Base-by-base conservation (phyloP, 2,329 filamentous ascomycete species). In the Colletotrichum limetticola region DNA sequence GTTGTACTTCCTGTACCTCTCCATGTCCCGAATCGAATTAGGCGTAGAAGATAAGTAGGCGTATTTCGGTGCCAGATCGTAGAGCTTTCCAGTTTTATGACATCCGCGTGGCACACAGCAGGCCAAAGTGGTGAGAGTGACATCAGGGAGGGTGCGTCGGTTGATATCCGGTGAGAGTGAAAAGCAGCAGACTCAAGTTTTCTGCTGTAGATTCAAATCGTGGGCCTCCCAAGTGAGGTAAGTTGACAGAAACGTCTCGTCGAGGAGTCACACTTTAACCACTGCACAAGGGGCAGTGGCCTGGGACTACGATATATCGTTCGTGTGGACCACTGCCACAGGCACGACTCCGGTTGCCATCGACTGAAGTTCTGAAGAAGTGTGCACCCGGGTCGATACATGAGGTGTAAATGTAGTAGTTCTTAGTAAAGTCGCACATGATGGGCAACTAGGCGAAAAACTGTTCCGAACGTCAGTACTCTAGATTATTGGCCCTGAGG, bases 331-430 rank as follows among this genome's bases (percentile, higher is more conserved):
- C 89, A 68, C 87, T 86, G 6, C 88, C 78, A 77, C 93, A 95
- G 37, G 88, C 85, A 37, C 86, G 82, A 71, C 90, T 87, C 75
- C 86, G 87, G 79, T 85, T 89, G 68, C 92, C 92, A 77, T 95
- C 93, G 65, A 92, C 85, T 1, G 90, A 90, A 1, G 91, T 94
- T 75, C 89, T 87, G 80, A 93, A 92, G 82, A 94, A 94, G 81
- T 95, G 93, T 19, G 89, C 86, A 53, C 90, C 90, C 0, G 92
- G 92, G 78, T 94, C 91, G 69, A 87, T 82, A 78, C 93, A 95
- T 56, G 89, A 87, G 70, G 91, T 91, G 83, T 94, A 94, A 81
- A 95, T 91, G 83, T 94, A 94, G 81, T 92, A 94, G 82, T 94
- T 94, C 78, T 92, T 93, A 78, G 91, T 92, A 79, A 92, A 93